Evolutionary conservation across 148 eudicot species (phyloP).

Genomic region (Pharnaceum exiguum): DNA sequence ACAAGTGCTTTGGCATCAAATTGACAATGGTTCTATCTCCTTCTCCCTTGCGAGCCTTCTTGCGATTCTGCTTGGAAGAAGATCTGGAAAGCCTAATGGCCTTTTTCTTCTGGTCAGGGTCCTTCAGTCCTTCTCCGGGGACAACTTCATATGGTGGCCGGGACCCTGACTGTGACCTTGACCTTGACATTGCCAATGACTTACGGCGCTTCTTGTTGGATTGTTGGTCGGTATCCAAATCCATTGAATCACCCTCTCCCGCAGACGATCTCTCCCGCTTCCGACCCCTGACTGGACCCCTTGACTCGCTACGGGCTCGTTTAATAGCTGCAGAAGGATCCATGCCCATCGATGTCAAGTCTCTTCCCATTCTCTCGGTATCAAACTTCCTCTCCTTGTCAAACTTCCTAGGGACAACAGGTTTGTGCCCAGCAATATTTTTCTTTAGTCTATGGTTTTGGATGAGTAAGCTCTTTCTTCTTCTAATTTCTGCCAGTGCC

Average conservation of each 20-base stretch:
- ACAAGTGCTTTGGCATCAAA: conserved; percentile 75
- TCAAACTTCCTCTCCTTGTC: conserved; percentile 68
- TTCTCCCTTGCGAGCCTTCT: conserved; percentile 68
- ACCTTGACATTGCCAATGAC: conserved; percentile 45
- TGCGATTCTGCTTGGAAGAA: conserved; percentile 61
- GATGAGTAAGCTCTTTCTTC: conserved; percentile 73
- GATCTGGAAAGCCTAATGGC: conserved; percentile 51
- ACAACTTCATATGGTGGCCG: conserved; percentile 61
- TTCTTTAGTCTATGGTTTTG: conserved; percentile 82
- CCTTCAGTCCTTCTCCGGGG: conserved; percentile 77
- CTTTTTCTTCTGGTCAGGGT: conserved; percentile 58
- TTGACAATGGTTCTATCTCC: conserved; percentile 65
- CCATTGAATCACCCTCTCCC: conserved; percentile 48
- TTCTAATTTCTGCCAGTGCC: conserved; percentile 67
- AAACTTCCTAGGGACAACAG: conserved; percentile 67
- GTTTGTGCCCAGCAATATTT: conserved; percentile 71
- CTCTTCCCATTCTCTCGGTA: conserved; percentile 76
- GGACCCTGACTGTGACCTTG: conserved; percentile 53
- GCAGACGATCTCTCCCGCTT: conserved; percentile 75
- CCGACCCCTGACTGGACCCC: conserved; percentile 86
- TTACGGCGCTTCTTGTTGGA: conserved; percentile 62
- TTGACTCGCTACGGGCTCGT: conserved; percentile 67
- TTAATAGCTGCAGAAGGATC: conserved; percentile 66
- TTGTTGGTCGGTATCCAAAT: conserved; percentile 48
- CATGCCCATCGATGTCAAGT: conserved; percentile 57